Conservation (phyloP, 1,284 basidiomycete species). For the Grifola frondosa region DNA sequence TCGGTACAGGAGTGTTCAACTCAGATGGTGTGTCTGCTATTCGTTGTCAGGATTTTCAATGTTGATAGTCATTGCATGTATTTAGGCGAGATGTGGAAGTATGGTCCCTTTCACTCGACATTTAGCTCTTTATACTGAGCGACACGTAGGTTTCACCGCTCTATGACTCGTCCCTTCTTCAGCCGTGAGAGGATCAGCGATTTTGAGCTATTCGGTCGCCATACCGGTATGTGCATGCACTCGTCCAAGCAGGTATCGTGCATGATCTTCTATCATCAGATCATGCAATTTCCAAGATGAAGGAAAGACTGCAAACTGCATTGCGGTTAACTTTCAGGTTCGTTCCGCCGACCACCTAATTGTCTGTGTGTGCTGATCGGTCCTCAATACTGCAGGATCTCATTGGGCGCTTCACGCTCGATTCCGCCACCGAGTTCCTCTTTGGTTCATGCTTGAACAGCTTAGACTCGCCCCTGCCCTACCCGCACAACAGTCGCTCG, state of each 20-base stretch:
- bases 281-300: slow-evolving; percentile 3
- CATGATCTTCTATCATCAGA: not conserved
- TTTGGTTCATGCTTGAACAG: slow-evolving; percentile 34
- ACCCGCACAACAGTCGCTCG: slow-evolving; percentile 21
- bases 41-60: not conserved
- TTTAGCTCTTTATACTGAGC: not conserved
- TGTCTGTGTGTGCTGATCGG: not conserved
- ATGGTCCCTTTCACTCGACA: not conserved
- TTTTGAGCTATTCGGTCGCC: slow-evolving; percentile 12
- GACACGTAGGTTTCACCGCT: slow-evolving; percentile 26
- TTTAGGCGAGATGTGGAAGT: slow-evolving; percentile 32
- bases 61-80: not conserved
- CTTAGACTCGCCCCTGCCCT: slow-evolving; percentile 29
- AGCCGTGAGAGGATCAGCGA: slow-evolving; percentile 11
- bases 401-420: slow-evolving; percentile 36
- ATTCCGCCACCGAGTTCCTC: slow-evolving; percentile 39
- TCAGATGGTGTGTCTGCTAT: slow-evolving; percentile 6
- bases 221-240: slow-evolving; percentile 4
- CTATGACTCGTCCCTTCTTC: slow-evolving; percentile 26
- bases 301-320: slow-evolving; percentile 6
- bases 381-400: slow-evolving; percentile 24
- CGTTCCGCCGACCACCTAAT: not conserved
- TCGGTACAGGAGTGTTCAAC: slow-evolving; percentile 48
- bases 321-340: slow-evolving; percentile 24
- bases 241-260: not conserved